Evolutionary conservation across 305 asterid genomes (phyloP), one percentile per base, ranked within the genome.

Genomic region (Fraxinus albicans): DNA sequence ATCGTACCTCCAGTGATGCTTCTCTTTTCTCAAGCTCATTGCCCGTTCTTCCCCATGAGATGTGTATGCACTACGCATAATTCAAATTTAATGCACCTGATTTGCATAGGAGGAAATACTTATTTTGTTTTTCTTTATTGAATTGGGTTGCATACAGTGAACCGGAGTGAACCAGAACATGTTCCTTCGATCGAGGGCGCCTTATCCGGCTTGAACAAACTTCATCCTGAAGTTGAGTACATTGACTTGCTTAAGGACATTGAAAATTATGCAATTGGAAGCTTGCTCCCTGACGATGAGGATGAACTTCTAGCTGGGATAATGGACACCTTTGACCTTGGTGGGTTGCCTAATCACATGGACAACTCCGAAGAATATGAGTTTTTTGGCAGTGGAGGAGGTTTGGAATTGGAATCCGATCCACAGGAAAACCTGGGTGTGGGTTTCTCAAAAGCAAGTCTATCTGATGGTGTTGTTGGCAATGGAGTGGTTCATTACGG

Each of bases 301-400:
- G 93, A 91, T 81, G 94, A 93, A 72, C 93, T 93, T 86, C 88
- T 93, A 69, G 89, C 94, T 81, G 92, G 91, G 63, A 53, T 53
- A 53, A 53, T 53, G 23, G 63, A 17, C 63, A 53, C 23, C 17
- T 87, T 85, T 83, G 91, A 84, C 63, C 80, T 80, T 53, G 81
- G 84, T 80, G 86, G 89, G 80, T 74, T 86, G 83, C 86, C 90
- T 55, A 73, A 80, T 80, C 90, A 70, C 35, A 77, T 84, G 63
- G 94, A 89, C 78, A 95, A 90, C 53, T 23, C 74, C 29, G 94
- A 90, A 77, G 93, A 93, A 8, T 86, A 81, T 84, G 95, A 93
- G 85, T 9, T 93, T 70, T 94, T 94, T 84, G 94, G 94, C 83
- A 94, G 94, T 80, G 94, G 91, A 55, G 98, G 98, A 75, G 98